A percentile compares a stretch with the other conserved stretches of the same genome.
Conservation (phyloP, 2,329 filamentous ascomycete species). For the Phaeomoniella chlamydospora region DNA sequence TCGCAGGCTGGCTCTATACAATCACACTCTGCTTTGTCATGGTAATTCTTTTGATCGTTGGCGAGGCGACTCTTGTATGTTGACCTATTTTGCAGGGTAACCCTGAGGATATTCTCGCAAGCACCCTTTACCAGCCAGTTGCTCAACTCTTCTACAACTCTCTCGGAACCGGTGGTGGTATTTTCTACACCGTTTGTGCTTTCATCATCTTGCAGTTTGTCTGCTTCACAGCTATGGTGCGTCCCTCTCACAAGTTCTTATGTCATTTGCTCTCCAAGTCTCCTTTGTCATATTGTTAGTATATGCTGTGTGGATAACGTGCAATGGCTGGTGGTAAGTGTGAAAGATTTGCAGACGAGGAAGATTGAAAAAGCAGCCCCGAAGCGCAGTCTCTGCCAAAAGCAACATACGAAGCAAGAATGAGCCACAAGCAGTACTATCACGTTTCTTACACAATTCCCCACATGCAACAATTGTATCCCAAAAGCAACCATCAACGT, state of each 20-base stretch:
- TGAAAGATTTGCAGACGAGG: not conserved
- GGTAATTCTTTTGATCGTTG: conserved; percentile 23
- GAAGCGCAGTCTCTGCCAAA: not conserved
- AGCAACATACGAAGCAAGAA: not conserved
- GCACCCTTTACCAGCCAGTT: conserved; percentile 36
- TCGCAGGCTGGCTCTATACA: conserved; percentile 41
- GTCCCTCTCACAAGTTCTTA: no score
- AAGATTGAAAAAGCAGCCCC: not conserved
- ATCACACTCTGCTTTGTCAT: conserved; percentile 44
- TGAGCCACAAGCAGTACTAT: no score
- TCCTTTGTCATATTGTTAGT: not conserved
- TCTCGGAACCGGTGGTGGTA: conserved; percentile 36
- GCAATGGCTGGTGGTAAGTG: conserved; percentile 5
- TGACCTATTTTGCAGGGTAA: conserved; percentile 1
- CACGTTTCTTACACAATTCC: no score
- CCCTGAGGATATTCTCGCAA: conserved; percentile 27
- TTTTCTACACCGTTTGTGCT: conserved; percentile 41
- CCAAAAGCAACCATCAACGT: no score
- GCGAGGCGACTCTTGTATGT: no score
- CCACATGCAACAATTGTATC: no score
- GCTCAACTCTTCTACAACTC: conserved; percentile 45
- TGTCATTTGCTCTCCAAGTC: no score
- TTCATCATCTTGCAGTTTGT: conserved; percentile 46
- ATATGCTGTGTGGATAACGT: conserved; percentile 1
- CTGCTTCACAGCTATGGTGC: conserved; percentile 37